Evolutionary conservation across 345 rosid genomes (phyloP), one percentile per base, ranked within the genome.

Genomic region (Lumnitzera littorea): DNA sequence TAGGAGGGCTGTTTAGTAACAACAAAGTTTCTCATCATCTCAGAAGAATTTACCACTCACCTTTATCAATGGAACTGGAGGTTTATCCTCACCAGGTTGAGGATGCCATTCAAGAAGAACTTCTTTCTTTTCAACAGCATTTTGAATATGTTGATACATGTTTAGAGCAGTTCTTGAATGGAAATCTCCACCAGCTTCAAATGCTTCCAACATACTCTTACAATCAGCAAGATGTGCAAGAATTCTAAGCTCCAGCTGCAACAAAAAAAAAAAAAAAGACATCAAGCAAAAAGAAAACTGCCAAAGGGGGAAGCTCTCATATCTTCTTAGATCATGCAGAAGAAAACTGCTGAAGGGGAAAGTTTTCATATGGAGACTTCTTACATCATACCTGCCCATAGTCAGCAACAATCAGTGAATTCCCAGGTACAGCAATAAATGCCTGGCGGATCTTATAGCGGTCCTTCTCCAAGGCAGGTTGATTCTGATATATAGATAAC

Each of bases 81-180:
- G 95, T 76, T 82, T 86, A 15, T 88, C 97, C 69, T 94, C 80
- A 69, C 96, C 96, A 61, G 95, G 91, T 77, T 78, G 80, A 67
- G 90, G 96, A 76, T 85, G 73, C 97, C 97, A 94, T 67, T 94
- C 99, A 48, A 94, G 97, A 78, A 94, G 65, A 50, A 94, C 97
- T 79, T 84, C 62, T 47, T 77, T 67, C 12, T 69, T 78, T 66
- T 86, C 95, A 56, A 90, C 66, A 10, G 99, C 96, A 63, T 94
- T 82, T 64, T 77, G 89, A 61, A 90, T 83, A 80, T 90, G 90
- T 3, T 83, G 85, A 72, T 94, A 94, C 99, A 94, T 94, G 79
- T 94, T 90, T 91, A 94, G 72, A 61, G 99, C 97, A 27, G 97
- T 90, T 75, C 99, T 88, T 46, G 99, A 94, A 74, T 90, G 99